Percentiles rank a stretch among this genome's conserved stretches.
Conservation (phyloP, 2,329 filamentous ascomycete genomes). For the Nemania diffusa region DNA sequence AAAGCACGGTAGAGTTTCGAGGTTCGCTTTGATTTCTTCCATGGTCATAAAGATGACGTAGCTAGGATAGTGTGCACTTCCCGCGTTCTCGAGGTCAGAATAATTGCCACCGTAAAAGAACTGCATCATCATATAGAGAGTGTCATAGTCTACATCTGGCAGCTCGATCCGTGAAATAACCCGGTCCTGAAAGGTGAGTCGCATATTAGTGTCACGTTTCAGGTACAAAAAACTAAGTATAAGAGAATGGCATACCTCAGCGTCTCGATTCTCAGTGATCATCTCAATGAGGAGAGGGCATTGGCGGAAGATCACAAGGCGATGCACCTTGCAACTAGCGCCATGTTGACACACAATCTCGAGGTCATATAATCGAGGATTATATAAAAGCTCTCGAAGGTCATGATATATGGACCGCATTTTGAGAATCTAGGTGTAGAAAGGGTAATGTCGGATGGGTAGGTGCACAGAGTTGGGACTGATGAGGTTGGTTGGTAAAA, state of each 20-base stretch:
- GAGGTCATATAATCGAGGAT: conserved; percentile 11
- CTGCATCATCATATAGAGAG: conserved; percentile 33
- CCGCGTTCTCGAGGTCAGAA: conserved; percentile 17
- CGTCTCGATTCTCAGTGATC: conserved; percentile 1
- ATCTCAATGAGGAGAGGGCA: conserved; percentile 11
- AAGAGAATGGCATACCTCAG: not conserved
- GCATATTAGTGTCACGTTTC: not conserved
- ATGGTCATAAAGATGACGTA: conserved; percentile 20
- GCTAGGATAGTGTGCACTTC: conserved; percentile 14
- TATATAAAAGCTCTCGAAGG: conserved; percentile 9
- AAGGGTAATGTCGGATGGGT: not conserved
- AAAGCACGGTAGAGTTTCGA: conserved; percentile 25
- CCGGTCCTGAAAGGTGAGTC: conserved; percentile 11
- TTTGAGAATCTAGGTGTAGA: not conserved
- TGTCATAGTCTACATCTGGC: conserved; percentile 40
- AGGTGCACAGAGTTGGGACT: not conserved
- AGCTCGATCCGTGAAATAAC: conserved; percentile 11
- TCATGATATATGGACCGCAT: conserved; percentile 18
- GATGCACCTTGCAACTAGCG: conserved; percentile 5
- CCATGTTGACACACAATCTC: conserved; percentile 16
- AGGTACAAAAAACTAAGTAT: not conserved
- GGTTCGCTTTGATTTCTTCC: conserved; percentile 12
- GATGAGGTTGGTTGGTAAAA: not conserved
- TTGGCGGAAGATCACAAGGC: conserved; percentile 6
- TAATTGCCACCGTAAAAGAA: conserved; percentile 30